phyloP scores from a whole-genome alignment of 179 eudicot genomes.

The Vitellaria paradoxa region DNA sequence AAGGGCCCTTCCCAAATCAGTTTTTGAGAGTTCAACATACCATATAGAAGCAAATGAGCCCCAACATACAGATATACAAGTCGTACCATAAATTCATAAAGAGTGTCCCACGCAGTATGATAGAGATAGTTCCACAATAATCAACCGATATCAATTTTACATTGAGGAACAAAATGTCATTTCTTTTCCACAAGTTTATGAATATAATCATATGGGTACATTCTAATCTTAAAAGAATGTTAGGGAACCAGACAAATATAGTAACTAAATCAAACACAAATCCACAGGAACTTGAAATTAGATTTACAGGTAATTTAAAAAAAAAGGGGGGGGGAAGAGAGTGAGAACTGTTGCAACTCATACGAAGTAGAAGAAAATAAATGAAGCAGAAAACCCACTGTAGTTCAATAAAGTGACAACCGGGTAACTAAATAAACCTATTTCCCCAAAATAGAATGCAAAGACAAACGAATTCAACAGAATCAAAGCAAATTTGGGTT shows the following conservation, averaged over 20 bases:
- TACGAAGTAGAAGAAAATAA: background rate
- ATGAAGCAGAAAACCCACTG: background rate
- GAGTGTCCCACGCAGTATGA: background rate
- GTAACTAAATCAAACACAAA: background rate
- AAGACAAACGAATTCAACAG: background rate
- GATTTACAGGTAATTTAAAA: background rate
- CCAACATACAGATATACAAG: background rate
- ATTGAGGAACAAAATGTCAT: background rate
- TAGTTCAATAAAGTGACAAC: slow-evolving; percentile 4
- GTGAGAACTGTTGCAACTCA: background rate
- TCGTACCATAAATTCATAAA: background rate
- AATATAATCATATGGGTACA: background rate
- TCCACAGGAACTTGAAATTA: background rate
- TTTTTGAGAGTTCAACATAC: background rate
- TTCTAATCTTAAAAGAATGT: background rate
- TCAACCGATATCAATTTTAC: background rate
- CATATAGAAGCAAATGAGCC: background rate
- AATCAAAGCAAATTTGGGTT: background rate
- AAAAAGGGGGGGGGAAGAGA: background rate
- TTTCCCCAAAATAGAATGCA: background rate
- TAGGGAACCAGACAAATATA: background rate
- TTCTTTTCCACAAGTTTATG: background rate
- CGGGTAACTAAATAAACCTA: background rate
- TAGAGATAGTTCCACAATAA: background rate
- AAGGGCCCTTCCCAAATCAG: background rate